A percentile compares a stretch with the other conserved stretches of the same genome.
phyloP scores from a whole-genome alignment of 345 rosid genomes.

The Melaleuca alternifolia region DNA sequence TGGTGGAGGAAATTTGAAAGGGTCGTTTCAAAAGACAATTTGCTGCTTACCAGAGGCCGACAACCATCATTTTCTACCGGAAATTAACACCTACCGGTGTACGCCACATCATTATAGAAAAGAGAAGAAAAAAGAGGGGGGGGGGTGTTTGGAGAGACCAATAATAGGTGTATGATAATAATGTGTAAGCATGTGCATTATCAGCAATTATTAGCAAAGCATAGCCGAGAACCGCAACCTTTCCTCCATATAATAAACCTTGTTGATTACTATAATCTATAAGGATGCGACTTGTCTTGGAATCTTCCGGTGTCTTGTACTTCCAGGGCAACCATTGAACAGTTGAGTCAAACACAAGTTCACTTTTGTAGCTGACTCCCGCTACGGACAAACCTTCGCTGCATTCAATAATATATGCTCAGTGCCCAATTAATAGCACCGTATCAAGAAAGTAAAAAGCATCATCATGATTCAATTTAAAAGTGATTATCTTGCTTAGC shows the following conservation, averaged over 20 bases:
- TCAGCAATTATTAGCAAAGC: neutral
- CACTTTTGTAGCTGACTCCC: neutral
- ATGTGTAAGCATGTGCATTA: neutral
- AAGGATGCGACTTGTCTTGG: neutral
- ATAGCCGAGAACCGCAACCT: neutral
- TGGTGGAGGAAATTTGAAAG: neutral
- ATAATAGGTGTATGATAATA: neutral
- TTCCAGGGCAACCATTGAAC: neutral
- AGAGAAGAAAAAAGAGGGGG: no score
- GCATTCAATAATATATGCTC: neutral
- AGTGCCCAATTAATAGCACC: neutral
- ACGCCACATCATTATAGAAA: neutral
- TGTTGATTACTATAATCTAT: neutral
- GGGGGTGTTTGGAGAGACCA: neutral
- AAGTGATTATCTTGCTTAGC: neutral
- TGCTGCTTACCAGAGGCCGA: neutral
- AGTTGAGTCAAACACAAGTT: neutral
- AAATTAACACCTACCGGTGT: neutral
- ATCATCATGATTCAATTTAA: neutral
- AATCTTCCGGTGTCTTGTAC: neutral
- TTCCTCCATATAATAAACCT: neutral
- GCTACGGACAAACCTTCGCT: neutral
- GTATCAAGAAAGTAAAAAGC: neutral
- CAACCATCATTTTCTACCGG: neutral
- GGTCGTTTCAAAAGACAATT: neutral